Evolutionary conservation across 306 rosid genomes (phyloP), one percentile per base, ranked within the genome.

Genomic region (Vachellia pachyceras): DNA sequence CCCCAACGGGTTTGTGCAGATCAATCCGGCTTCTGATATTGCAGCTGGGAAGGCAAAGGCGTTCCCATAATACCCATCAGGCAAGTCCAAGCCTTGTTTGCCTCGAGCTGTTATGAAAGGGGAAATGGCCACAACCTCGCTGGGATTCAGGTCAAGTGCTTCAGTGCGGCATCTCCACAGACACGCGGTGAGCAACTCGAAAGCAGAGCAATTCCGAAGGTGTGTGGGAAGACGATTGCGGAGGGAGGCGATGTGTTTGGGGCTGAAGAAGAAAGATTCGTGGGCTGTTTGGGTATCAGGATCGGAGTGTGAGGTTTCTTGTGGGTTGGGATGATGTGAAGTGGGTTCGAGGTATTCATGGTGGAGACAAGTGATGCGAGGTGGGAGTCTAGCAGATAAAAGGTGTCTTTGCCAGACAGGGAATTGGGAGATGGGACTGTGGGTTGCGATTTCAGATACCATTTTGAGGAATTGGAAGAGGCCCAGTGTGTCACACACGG

Each of bases 151-250:
- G 40, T 20, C 57, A 46, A 82, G 81, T 15, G 81, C 81, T 45
- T 20, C 37, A 2, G 77, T 82, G 55, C 77, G 81, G 33, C 81
- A 82, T 46, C 76, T 82, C 81, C 85, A 82, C 55, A 82, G 45
- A 13, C 73, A 76, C 6, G 81, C 77, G 2, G 77, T 57, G 25
- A 69, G 77, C 1, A 69, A 14, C 12, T 76, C 81, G 46, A 82
- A 69, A 37, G 81, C 39, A 25, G 81, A 69, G 55, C 73, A 46
- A 0, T 46, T 23, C 3, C n/a, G n/a, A 1, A 58, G 77, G 72
- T 45, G 54, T 0, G 0, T 18, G 0, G 81, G 73, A n/a, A 82
- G 73, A 7, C 36, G 72, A 6, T 46, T 60, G 17, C 77, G 12
- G 2, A 76, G 14, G 1, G 73, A 35, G 17, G 17, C 23, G 9